A percentile compares a stretch with the other conserved stretches of the same genome.
Evolutionary conservation across 306 rosid genomes (phyloP).

Genomic region (Corylus americana): DNA sequence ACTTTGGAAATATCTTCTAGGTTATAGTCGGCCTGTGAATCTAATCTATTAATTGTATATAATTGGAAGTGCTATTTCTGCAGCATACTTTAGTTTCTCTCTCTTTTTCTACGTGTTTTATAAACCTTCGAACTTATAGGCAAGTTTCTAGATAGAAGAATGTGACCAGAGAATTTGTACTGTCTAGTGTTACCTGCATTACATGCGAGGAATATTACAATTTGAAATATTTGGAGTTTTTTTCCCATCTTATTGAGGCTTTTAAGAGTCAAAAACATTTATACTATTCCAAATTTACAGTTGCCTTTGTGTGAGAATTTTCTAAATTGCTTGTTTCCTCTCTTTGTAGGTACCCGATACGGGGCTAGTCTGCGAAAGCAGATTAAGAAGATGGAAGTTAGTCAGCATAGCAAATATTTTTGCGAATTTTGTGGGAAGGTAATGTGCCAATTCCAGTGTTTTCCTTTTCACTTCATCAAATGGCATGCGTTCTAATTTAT

Average conservation of each 20-base stretch:
- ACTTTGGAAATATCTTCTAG: background rate
- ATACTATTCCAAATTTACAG: background rate
- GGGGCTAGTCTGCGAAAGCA: slow-evolving; percentile 94
- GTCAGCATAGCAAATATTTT: slow-evolving; percentile 87
- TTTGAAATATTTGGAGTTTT: background rate
- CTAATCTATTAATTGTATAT: background rate
- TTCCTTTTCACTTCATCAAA: background rate
- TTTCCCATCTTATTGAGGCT: too few species aligned
- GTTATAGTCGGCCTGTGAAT: background rate
- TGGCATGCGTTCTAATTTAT: background rate
- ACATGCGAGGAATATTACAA: background rate
- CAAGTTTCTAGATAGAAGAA: background rate
- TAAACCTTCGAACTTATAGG: background rate
- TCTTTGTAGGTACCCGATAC: slow-evolving; percentile 69
- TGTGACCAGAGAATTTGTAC: background rate
- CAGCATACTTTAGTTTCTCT: background rate
- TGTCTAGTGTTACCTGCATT: background rate
- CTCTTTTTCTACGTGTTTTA: background rate
- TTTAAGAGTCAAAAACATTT: too few species aligned
- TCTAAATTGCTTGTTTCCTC: background rate
- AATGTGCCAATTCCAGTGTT: background rate
- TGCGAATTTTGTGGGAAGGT: slow-evolving; percentile 95
- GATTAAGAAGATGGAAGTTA: slow-evolving; percentile 95
- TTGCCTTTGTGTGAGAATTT: background rate
- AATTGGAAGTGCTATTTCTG: background rate